Base-by-base conservation (phyloP, 257 asterid genomes). In the Przewalskia tangutica region DNA sequence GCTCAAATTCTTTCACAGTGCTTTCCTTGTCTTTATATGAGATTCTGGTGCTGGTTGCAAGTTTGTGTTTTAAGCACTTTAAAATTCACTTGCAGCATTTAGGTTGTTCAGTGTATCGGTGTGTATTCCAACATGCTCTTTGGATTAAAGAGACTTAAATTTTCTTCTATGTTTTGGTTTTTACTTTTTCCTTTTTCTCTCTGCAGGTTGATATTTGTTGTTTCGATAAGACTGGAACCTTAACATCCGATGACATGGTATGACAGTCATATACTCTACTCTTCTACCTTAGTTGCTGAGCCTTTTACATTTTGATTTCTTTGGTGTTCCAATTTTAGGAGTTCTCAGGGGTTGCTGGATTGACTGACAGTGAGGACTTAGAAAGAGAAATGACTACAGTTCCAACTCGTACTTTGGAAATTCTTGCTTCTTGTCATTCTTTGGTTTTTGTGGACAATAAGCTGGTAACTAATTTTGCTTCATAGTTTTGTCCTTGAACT, bases 211-310 rank as follows among this genome's bases (percentile, higher is more conserved):
- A 96, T 89, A 91, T 96, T 79, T 96, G 99, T 89, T 96, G 99
- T 90, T 96, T 96, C 85, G 99, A 96, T 83, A 96, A 96, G 88
- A 96, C 99, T 8, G 99, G 99, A 82, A 96, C 99, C 7, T 88
- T 96, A 68, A 96, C 99, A 84, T 96, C 99, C 76, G 98, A 96
- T 92, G 98, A 96, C 93, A 96, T 96, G 99, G 99, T 96, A 89
- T 82, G 88, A 42, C 60, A 73, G 44, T 84, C 83, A 40, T 71
- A 63, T 60, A 86, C 40, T 77, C 58, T 48, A 7, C 23, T 82
- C 17, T 51, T 71, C 66, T 81, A 50, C 64, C 83, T 65, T 85
- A 44, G 80, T 83, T 80, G 82, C 79, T 76, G 81, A 55, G 79
- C 83, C 79, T 76, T 81, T 70, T 38, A 7, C 75, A 48, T 44